Evolutionary conservation across 2,329 filamentous ascomycete species (phyloP), one percentile per base, ranked within the genome.

Genomic region (Curvularia sp.): DNA sequence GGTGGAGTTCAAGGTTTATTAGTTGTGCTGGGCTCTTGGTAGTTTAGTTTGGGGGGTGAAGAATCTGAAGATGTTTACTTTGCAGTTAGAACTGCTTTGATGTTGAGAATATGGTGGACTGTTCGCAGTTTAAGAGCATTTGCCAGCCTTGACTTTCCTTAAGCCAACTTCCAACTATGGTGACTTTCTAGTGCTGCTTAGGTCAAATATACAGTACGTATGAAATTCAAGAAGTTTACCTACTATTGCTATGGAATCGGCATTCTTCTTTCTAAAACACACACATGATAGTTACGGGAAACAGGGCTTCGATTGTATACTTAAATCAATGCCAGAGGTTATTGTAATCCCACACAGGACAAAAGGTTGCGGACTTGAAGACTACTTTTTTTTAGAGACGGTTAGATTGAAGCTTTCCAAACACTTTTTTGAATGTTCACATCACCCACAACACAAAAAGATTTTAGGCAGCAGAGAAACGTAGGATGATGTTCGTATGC

Each of bases 1-100:
- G 13, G 75, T 75, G 1, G 78, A 79, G 58, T 77, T 78, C 43
- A 79, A 79, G 63, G 67, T 78, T 0, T 79, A 67, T 46, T 71
- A 41, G 26, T 15, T 22, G 24, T 26, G 24, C 6, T 26, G 6
- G 24, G 24, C 6, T 26, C 24, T 26, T 26, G 24, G 6, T 26
- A 26, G 24, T 26, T 26, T 4, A 26, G 24, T 18, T 18, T 18
- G 18, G 18, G 18, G 18, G 18, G 24, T 26, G 24, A 26, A 26
- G 24, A 26, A 26, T 26, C 6, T 26, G 24, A 26, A 26, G 18
- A 18, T 18, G 18, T 26, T 26, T 26, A 6, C 24, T 26, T 26
- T 26, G 24, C 4, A 26, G 4, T 26, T 26, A 26, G 24, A 26
- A 26, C 4, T 31, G 30, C 30, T 31, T 12, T 31, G 30, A 9